Conservation (phyloP, 1,284 basidiomycete species). For the Ceratobasidium sp. region DNA sequence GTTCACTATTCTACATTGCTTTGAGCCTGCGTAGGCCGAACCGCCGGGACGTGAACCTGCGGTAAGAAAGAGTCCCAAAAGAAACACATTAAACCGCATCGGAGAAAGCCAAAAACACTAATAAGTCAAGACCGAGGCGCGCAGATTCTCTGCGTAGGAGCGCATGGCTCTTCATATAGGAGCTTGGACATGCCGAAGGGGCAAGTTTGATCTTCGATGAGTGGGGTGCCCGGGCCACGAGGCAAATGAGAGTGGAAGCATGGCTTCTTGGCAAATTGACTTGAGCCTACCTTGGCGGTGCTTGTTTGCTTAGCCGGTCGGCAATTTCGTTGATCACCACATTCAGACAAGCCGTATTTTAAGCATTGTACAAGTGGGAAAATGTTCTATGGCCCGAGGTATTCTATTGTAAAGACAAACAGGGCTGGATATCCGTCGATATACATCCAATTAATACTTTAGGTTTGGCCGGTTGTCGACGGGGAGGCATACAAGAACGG, state of each 20-base stretch:
- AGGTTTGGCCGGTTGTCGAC: too few relatives aligned
- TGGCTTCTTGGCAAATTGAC: constrained; percentile 18
- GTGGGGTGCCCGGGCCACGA: background rate
- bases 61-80: background rate
- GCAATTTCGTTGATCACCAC: too few relatives aligned
- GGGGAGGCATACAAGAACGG: too few relatives aligned
- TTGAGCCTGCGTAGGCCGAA: background rate
- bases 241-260: constrained; percentile 13
- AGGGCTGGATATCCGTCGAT: too few relatives aligned
- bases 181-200: background rate
- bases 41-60: background rate
- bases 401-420: too few relatives aligned
- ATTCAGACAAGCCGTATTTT: too few relatives aligned
- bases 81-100: constrained; percentile 1
- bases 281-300: background rate
- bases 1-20: constrained; percentile 24
- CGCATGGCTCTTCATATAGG: constrained; percentile 2
- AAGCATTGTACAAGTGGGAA: too few relatives aligned
- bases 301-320: background rate
- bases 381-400: too few relatives aligned
- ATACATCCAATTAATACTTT: too few relatives aligned
- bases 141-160: background rate
- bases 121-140: background rate
- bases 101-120: background rate
- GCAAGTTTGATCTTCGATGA: background rate